Evolutionary conservation across 768 basidiomycete species (phyloP).

Genomic region (Calocybe gangraenosa): DNA sequence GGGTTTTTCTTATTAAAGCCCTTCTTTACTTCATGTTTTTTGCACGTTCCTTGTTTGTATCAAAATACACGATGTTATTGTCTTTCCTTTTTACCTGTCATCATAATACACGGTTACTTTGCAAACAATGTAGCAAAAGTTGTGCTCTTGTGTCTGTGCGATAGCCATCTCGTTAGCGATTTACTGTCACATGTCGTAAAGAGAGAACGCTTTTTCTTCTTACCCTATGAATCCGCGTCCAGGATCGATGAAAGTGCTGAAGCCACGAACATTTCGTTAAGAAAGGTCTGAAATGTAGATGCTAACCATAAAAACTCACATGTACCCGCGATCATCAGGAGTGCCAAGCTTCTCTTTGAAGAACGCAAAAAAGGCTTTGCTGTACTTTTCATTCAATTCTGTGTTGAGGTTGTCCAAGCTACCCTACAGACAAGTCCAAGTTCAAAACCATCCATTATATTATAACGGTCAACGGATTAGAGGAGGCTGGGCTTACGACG

Average conservation of each 20-base stretch:
- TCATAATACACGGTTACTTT: not conserved
- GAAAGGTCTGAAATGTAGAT: too few relatives aligned
- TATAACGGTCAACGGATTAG: too few relatives aligned
- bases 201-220: too few relatives aligned
- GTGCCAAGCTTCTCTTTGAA: conserved; percentile 51
- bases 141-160: conserved; percentile 34
- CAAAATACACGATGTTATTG: too few relatives aligned
- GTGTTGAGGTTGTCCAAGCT: conserved; percentile 54
- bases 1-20: too few relatives aligned
- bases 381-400: conserved; percentile 46
- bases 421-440: conserved; percentile 29
- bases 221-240: conserved; percentile 47
- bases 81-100: too few relatives aligned
- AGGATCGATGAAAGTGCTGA: conserved; percentile 47
- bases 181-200: not conserved
- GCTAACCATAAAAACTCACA: too few relatives aligned
- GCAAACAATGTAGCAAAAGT: conserved; percentile 43
- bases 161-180: not conserved
- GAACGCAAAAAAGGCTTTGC: conserved; percentile 50
- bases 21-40: too few relatives aligned
- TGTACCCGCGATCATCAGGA: conserved; percentile 52
- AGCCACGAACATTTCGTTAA: too few relatives aligned
- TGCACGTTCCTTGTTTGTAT: too few relatives aligned
- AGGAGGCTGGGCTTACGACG: conserved; percentile 60
- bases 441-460: not conserved